Conservation (phyloP, 2,329 filamentous ascomycete genomes). For the Sclerotinia nivalis region DNA sequence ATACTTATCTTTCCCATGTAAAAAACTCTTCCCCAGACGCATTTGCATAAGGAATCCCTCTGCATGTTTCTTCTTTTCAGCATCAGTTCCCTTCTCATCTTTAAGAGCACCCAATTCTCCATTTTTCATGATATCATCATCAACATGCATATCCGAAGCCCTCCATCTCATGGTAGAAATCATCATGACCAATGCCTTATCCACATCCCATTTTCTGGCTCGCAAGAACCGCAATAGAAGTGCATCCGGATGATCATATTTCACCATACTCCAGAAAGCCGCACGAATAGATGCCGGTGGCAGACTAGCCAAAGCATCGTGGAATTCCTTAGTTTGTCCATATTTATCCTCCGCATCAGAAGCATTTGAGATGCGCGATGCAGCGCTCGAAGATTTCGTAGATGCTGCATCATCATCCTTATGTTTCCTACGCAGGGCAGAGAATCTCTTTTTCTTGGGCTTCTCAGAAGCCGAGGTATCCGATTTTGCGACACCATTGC, state of each 20-base stretch:
- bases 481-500: constrained; percentile 31
- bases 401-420: constrained; percentile 54
- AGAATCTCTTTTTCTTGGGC: constrained; percentile 73
- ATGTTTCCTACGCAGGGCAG: constrained; percentile 64
- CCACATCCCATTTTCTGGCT: constrained; percentile 93
- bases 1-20: constrained; percentile 80
- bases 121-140: constrained; percentile 79
- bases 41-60: constrained; percentile 82
- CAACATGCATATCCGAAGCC: constrained; percentile 77
- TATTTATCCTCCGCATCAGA: constrained; percentile 78
- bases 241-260: constrained; percentile 91
- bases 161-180: constrained; percentile 95
- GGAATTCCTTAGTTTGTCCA: constrained; percentile 83
- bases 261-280: constrained; percentile 91
- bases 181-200: constrained; percentile 91
- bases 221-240: constrained; percentile 79
- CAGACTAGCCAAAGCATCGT: constrained; percentile 74
- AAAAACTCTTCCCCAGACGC: constrained; percentile 87
- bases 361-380: constrained; percentile 35
- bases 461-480: constrained; percentile 48
- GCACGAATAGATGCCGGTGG: constrained; percentile 75
- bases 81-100: constrained; percentile 57
- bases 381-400: constrained; percentile 37
- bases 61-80: constrained; percentile 62
- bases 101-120: constrained; percentile 70